Evolutionary conservation across 163 green algal species (phyloP), one percentile per base, ranked within the genome.

Genomic region (Scenedesmus sp.): DNA sequence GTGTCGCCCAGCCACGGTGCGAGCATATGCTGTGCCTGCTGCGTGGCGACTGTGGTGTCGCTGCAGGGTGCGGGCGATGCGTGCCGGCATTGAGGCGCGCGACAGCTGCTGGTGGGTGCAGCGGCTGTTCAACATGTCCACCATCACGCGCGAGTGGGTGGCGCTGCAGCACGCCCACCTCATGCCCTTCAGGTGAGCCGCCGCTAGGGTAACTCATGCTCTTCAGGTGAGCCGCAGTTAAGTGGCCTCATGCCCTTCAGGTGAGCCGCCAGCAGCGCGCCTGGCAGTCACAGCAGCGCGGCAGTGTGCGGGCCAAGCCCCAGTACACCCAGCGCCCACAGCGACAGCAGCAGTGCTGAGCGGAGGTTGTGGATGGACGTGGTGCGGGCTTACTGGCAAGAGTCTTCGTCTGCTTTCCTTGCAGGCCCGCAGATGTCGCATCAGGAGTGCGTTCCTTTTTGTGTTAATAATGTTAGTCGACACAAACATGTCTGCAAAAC

Each of bases 81-180:
- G 90, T 35, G 90, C 90, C 2, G 92, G 90, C 37, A 79, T 97
- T 76, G 83, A 91, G 79, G 22, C 33, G 7, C 70, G 82, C 20
- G 81, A 53, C 72, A 93, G 85, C 72, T 91, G 83, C 65, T 98
- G 96, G 96, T 98, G 94, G 92, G 76, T 98, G 87, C 93, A 96
- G 86, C 94, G 94, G 65, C 94, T 99, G 42, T 92, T 91, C 93
- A 98, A 96, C 94, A 96, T 98, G 93, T 96, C 94, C 83, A 99
- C 97, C 80, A 97, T 99, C 93, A 95, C 94, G 20, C 94, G 97
- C 26, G 97, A 99, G 93, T 99, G 97, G 95, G 89, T 93, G 13
- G 97, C 97, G 5, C 91, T 98, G 92, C 96, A 98, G 92, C 92
- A 95, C 89, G 92, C 96, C 0, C 91, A 95, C 72, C 78, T 94